These are phyloP conservation scores for Gossypium schwendimanii DNA, from an alignment of 441 rosid genomes.

Conservation along the genomic window DNA sequence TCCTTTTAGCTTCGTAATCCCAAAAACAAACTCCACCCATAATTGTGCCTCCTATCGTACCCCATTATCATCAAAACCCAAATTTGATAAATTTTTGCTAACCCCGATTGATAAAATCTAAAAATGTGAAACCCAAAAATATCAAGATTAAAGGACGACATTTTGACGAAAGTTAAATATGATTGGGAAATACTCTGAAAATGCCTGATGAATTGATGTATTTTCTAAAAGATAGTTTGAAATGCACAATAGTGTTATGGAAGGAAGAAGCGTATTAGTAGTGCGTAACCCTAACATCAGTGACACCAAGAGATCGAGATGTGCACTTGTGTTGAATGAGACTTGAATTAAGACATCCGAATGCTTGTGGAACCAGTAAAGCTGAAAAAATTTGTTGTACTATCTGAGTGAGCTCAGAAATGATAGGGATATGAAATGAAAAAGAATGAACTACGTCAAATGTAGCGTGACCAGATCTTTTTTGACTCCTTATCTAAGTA, in stretches of 20 bases:
- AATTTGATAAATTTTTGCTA: not conserved
- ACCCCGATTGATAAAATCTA: too few relatives aligned
- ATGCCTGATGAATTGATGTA: not conserved
- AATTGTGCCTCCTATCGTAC: not conserved
- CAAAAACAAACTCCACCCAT: not conserved
- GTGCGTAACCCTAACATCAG: not conserved
- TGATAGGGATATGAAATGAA: not conserved
- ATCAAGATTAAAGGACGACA: not conserved
- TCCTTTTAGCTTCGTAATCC: not conserved
- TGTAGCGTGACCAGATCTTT: not conserved
- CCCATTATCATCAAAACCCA: not conserved
- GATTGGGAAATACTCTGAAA: not conserved
- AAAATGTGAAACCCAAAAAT: not conserved
- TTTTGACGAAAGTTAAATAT: not conserved
- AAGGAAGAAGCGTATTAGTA: not conserved
- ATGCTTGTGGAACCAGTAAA: not conserved
- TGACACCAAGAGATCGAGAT: not conserved
- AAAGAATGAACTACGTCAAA: not conserved
- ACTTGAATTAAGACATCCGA: not conserved
- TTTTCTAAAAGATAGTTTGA: too few relatives aligned
- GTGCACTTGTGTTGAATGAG: not conserved
- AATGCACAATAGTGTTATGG: not conserved
- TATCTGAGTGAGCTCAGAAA: not conserved
- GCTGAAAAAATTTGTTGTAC: not conserved
- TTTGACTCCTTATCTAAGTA: not conserved